phyloP scores from a whole-genome alignment of 2,329 filamentous ascomycete genomes.

The Neofusicoccum sp. region DNA sequence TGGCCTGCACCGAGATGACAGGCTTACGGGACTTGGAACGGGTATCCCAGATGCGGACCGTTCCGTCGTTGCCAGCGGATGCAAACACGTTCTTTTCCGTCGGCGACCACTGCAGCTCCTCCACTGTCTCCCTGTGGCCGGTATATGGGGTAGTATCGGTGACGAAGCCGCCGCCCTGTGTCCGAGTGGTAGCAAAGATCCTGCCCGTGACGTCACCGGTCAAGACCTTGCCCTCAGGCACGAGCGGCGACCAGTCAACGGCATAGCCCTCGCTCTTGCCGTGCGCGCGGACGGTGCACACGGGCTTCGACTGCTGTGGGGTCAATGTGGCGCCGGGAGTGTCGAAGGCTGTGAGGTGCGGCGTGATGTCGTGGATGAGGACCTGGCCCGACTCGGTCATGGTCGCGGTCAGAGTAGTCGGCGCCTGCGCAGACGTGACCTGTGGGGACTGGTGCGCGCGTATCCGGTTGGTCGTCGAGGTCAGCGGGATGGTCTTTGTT shows the following conservation, averaged over 20 bases:
- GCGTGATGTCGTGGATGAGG: conserved; percentile 90
- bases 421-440: conserved; percentile 66
- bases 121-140: conserved; percentile 80
- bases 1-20: conserved; percentile 84
- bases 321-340: conserved; percentile 78
- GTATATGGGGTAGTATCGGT: conserved; percentile 81
- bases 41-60: conserved; percentile 93
- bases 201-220: conserved; percentile 89
- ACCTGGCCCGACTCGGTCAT: conserved; percentile 90
- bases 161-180: conserved; percentile 83
- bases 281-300: conserved; percentile 85
- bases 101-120: conserved; percentile 96
- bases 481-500: conserved; percentile 82
- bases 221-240: conserved; percentile 78
- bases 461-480: conserved; percentile 89
- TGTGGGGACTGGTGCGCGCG: conserved; percentile 78
- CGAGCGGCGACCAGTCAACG: conserved; percentile 88
- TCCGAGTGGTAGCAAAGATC: conserved; percentile 84
- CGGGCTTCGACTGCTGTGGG: conserved; percentile 80
- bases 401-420: conserved; percentile 80
- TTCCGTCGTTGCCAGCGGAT: conserved; percentile 90
- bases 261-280: conserved; percentile 86
- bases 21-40: conserved; percentile 84
- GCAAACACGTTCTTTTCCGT: conserved; percentile 91
- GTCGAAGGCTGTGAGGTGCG: conserved; percentile 86